Conservation (phyloP, 352 stramenopile genomes). For the Phytophthora capsici region DNA sequence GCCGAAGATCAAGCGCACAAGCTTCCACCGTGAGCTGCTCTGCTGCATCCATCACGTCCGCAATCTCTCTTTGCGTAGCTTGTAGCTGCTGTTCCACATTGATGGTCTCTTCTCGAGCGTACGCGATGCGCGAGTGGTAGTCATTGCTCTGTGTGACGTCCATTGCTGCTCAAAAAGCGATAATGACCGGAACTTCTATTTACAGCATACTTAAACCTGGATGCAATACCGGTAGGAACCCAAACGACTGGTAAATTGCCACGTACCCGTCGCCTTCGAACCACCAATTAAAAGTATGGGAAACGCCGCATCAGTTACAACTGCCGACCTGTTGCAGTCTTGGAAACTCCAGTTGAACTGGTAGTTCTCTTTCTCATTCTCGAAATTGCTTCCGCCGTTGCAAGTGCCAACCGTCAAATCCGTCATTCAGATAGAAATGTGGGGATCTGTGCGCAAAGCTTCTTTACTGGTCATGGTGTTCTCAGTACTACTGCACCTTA, state of each 20-base stretch:
- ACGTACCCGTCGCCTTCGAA: constrained; percentile 27
- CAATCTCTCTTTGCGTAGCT: constrained; percentile 46
- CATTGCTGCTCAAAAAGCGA: constrained; percentile 27
- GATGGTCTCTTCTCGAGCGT: constrained; percentile 41
- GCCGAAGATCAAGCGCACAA: constrained; percentile 54
- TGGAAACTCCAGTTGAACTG: too few relatives aligned
- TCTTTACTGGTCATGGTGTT: constrained; percentile 24
- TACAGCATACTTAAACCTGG: background rate
- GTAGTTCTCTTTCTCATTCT: constrained; percentile 16
- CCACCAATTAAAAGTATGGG: constrained; percentile 32
- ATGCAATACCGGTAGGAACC: background rate
- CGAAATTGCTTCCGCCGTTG: constrained; percentile 31
- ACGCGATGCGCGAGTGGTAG: constrained; percentile 50
- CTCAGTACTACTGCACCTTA: constrained; percentile 9
- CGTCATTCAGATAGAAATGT: constrained; percentile 12
- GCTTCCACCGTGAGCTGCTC: constrained; percentile 65
- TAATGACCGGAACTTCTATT: constrained; percentile 13
- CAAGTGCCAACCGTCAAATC: constrained; percentile 7
- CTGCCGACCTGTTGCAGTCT: constrained; percentile 4
- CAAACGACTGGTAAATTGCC: constrained; percentile 6
- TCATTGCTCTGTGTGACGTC: constrained; percentile 36
- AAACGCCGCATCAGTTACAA: constrained; percentile 24
- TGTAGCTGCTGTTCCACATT: constrained; percentile 46
- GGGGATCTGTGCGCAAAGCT: constrained; percentile 19
- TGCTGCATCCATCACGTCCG: constrained; percentile 38